phyloP scores from a whole-genome alignment of 73 alveolate species.

The Halteria grandinella region DNA sequence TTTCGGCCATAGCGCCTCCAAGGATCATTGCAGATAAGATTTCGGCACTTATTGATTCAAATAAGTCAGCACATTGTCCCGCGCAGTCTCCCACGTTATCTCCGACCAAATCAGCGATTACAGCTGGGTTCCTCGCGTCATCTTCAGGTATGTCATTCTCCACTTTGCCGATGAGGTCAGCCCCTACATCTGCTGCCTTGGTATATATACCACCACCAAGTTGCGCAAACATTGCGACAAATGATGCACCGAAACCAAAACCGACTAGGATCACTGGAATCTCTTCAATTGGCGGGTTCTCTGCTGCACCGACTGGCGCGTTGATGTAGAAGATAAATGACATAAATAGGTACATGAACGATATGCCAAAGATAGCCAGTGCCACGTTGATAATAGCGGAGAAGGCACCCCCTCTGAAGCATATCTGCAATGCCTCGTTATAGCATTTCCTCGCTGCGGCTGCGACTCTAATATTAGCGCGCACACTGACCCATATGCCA shows the following conservation, averaged over 20 bases:
- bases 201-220: slow-evolving; percentile 89
- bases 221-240: slow-evolving; percentile 89
- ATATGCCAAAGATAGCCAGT: slow-evolving; percentile 82
- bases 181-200: slow-evolving; percentile 96
- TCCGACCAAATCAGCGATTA: slow-evolving; percentile 92
- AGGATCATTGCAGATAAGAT: slow-evolving; percentile 89
- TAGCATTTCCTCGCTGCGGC: slow-evolving; percentile 85
- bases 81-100: slow-evolving; percentile 97
- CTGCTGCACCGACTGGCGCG: slow-evolving; percentile 10
- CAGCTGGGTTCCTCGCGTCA: slow-evolving; percentile 95
- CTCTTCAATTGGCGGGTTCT: slow-evolving; percentile 74
- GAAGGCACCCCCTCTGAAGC: slow-evolving; percentile 90
- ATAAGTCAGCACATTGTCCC: slow-evolving; percentile 89
- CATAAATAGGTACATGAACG: slow-evolving; percentile 59
- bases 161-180: slow-evolving; percentile 89
- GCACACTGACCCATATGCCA: slow-evolving; percentile 89
- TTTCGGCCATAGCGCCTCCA: slow-evolving; percentile 82
- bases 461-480: slow-evolving; percentile 86
- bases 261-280: slow-evolving; percentile 83
- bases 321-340: slow-evolving; percentile 50
- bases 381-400: slow-evolving; percentile 85
- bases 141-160: slow-evolving; percentile 93
- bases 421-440: slow-evolving; percentile 73
- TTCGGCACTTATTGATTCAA: slow-evolving; percentile 92
- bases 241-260: slow-evolving; percentile 88